Evolutionary conservation across 2,329 filamentous ascomycete genomes (phyloP).

Genomic region (Blastomyces emzantsi): DNA sequence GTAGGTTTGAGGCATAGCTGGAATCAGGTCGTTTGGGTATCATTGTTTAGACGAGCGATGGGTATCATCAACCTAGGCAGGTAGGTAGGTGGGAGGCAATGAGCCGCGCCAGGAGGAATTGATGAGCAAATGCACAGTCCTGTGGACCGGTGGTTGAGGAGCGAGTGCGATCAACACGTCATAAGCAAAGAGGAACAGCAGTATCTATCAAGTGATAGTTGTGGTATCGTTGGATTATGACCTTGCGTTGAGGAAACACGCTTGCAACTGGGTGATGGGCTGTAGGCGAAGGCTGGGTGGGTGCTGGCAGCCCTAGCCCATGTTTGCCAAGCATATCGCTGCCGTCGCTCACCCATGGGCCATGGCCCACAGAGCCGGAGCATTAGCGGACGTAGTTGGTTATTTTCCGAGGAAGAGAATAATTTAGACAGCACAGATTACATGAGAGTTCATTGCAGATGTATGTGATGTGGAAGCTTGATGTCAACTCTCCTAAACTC

Average conservation of each 20-base stretch:
- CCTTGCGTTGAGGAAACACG: neutral
- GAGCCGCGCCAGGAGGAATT: neutral
- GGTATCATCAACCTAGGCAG: no score
- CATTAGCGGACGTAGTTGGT: neutral
- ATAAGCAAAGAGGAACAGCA: neutral
- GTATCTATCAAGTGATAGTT: neutral
- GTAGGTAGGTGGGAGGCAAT: no score
- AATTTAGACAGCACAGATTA: neutral
- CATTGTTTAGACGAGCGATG: neutral
- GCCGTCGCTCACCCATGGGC: neutral
- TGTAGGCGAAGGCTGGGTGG: neutral
- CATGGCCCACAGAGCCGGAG: no score
- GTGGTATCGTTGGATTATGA: neutral
- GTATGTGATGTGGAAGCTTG: neutral
- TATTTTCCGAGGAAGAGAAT: no score
- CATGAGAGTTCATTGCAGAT: neutral
- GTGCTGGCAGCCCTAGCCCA: neutral
- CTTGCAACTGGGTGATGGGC: neutral
- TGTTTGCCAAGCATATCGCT: neutral
- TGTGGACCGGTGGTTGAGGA: neutral
- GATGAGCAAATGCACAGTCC: neutral
- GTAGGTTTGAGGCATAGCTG: conserved; percentile 21
- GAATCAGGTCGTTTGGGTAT: conserved; percentile 20
- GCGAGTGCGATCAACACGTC: neutral
- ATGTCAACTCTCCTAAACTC: neutral